Evolutionary conservation across 2,329 filamentous ascomycete species (phyloP).

Genomic region (Cercospora sp.): DNA sequence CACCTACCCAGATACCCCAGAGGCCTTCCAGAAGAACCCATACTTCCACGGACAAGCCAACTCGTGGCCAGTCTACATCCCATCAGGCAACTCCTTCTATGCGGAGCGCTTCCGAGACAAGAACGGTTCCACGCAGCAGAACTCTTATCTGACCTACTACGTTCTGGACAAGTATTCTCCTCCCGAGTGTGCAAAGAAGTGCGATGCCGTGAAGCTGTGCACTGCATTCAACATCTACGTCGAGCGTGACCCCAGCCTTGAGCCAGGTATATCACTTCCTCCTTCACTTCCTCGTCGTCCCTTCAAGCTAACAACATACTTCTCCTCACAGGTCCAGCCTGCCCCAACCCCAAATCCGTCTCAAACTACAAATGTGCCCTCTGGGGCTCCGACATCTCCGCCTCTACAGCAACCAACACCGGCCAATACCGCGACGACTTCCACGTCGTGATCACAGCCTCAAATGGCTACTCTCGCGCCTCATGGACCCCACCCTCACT

Average conservation of each 20-base stretch:
- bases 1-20: slow-evolving; percentile 29
- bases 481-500: slow-evolving; percentile 19
- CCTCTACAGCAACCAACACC: slow-evolving; percentile 31
- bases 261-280: slow-evolving; percentile 17
- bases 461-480: slow-evolving; percentile 38
- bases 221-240: slow-evolving; percentile 33
- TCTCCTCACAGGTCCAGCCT: slow-evolving; percentile 32
- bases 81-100: slow-evolving; percentile 23
- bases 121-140: slow-evolving; percentile 29
- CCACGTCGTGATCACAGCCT: slow-evolving; percentile 35
- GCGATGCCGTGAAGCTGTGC: slow-evolving; percentile 30
- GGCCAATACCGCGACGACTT: slow-evolving; percentile 32
- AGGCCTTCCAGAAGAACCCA: slow-evolving; percentile 33
- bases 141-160: slow-evolving; percentile 33
- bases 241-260: slow-evolving; percentile 31
- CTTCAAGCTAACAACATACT: slow-evolving; percentile 8
- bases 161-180: slow-evolving; percentile 30
- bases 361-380: slow-evolving; percentile 40
- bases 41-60: slow-evolving; percentile 26
- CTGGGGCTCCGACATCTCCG: slow-evolving; percentile 38
- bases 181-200: slow-evolving; percentile 27
- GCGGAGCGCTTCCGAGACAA: slow-evolving; percentile 30
- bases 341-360: slow-evolving; percentile 35
- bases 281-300: not conserved
- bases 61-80: slow-evolving; percentile 19